A percentile compares a stretch with the other conserved stretches of the same genome.
Evolutionary conservation across 345 rosid species (phyloP).

Genomic region (Eucalyptus viminalis): DNA sequence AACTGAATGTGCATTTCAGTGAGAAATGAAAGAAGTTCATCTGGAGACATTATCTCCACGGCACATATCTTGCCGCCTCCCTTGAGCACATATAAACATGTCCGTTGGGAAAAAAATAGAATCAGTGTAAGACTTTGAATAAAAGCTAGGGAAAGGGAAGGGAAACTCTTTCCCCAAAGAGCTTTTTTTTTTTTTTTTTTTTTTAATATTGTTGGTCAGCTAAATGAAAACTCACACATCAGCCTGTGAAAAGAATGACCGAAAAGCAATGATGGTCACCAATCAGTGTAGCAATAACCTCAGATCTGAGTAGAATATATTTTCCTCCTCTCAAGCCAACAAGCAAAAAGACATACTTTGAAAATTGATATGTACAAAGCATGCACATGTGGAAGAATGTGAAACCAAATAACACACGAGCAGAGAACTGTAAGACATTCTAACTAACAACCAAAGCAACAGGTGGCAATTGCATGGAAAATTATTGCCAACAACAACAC

Average conservation of each 20-base stretch:
- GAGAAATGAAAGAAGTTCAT: neutral
- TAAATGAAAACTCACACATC: neutral
- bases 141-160: neutral
- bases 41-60: neutral
- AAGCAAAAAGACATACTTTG: neutral
- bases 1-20: neutral
- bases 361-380: neutral
- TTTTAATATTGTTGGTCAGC: neutral
- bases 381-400: neutral
- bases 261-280: neutral
- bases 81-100: neutral
- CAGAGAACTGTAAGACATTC: neutral
- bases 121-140: neutral
- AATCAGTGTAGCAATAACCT: neutral
- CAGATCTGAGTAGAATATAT: neutral
- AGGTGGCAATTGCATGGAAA: neutral
- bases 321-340: neutral
- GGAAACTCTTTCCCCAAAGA: neutral
- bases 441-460: neutral
- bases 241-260: neutral
- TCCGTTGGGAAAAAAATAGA: neutral
- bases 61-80: neutral
- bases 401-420: neutral
- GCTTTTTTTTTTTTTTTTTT: neutral
- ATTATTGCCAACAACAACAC: neutral